Conservation (phyloP, 1,284 basidiomycete genomes). For the Trametes versicolor region DNA sequence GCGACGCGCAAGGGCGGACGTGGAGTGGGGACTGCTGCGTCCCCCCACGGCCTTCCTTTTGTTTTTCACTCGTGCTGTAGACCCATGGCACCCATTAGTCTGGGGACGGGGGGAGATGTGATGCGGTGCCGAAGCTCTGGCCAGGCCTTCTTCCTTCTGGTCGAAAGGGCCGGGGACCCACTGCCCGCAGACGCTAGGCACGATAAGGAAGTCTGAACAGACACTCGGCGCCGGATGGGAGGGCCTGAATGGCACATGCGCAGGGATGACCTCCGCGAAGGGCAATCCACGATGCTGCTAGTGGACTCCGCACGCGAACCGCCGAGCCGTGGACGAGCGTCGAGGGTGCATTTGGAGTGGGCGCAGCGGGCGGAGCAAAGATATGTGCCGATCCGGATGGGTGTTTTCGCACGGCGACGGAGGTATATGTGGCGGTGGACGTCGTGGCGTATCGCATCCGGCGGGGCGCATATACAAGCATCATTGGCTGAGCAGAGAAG, state of each 20-base stretch:
- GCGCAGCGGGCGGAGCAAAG: constrained; percentile 19
- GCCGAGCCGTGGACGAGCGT: constrained; percentile 8
- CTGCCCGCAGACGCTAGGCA: constrained; percentile 21
- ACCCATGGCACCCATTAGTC: constrained; percentile 17
- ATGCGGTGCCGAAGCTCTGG: constrained; percentile 24
- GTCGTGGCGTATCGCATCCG: constrained; percentile 13
- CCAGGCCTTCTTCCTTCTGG: constrained; percentile 21
- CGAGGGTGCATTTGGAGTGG: constrained; percentile 6
- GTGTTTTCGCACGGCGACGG: constrained; percentile 7
- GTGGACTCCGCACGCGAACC: constrained; percentile 12
- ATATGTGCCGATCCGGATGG: constrained; percentile 15
- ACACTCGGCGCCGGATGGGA: constrained; percentile 22
- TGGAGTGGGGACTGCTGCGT: constrained; percentile 13
- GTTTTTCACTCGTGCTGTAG: constrained; percentile 36
- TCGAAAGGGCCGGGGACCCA: constrained; percentile 19
- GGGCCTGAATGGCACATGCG: constrained; percentile 11
- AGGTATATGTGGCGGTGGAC: constrained; percentile 7
- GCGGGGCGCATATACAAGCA: not conserved
- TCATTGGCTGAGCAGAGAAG: not conserved
- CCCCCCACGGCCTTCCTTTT: constrained; percentile 11
- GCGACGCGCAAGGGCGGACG: constrained; percentile 16
- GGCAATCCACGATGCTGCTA: constrained; percentile 11
- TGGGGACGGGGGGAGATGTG: constrained; percentile 12
- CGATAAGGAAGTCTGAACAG: constrained; percentile 25
- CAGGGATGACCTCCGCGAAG: constrained; percentile 21